These are phyloP conservation scores for Candida glaebosa DNA, from an alignment of 805 yeast genomes.

Conservation along the genomic window DNA sequence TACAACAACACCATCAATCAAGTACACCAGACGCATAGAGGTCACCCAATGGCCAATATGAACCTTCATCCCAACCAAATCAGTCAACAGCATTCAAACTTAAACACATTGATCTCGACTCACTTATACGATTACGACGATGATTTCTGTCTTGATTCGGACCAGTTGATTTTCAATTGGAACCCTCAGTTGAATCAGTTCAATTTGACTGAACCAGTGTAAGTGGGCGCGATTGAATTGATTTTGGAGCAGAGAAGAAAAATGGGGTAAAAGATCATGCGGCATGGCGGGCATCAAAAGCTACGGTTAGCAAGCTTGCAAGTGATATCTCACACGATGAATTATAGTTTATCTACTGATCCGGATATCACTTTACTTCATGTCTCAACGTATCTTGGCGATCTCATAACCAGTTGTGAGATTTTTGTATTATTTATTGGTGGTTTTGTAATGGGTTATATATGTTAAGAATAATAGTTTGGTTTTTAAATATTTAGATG, in stretches of 20 bases:
- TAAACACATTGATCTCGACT: neutral
- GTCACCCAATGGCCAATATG: neutral
- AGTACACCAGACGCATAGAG: constrained; percentile 2
- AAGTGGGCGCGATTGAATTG: too few species aligned
- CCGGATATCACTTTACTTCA: too few species aligned
- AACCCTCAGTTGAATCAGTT: neutral
- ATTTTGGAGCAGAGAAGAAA: too few species aligned
- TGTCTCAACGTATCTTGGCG: neutral
- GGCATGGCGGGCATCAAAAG: too few species aligned
- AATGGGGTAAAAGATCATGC: neutral
- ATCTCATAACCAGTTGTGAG: neutral
- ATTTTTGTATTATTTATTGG: neutral
- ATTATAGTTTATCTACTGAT: too few species aligned
- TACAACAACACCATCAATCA: constrained; percentile 5
- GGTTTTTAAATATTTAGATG: neutral
- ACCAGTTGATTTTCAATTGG: constrained; percentile 28
- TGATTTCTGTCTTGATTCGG: constrained; percentile 41
- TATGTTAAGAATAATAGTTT: neutral
- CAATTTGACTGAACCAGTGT: constrained; percentile 5
- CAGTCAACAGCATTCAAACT: neutral
- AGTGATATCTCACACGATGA: too few species aligned
- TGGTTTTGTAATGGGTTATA: neutral
- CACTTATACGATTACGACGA: constrained; percentile 37
- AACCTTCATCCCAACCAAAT: constrained; percentile 2
- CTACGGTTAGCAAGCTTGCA: too few species aligned